Evolutionary conservation across 257 asterid genomes (phyloP).

Genomic region (Nicotiana tomentosiformis): DNA sequence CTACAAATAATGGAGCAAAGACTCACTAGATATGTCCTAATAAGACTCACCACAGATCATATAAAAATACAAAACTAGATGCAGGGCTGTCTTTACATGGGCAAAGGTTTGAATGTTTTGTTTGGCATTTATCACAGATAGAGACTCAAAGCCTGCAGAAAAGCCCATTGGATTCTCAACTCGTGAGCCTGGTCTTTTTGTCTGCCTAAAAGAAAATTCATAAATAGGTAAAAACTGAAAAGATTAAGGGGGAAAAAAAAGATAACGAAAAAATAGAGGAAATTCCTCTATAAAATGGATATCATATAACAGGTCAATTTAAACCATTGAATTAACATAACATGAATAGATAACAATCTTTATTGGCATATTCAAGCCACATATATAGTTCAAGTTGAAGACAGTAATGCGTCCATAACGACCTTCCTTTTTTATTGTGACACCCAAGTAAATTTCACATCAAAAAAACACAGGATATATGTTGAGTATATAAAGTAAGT

Average conservation of each 20-base stretch:
- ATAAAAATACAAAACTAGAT: background rate
- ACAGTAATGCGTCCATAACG: background rate
- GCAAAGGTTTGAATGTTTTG: background rate
- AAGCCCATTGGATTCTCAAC: conserved; percentile 8
- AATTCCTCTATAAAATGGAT: background rate
- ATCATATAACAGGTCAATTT: background rate
- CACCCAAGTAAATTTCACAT: too few species aligned
- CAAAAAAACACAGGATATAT: too few species aligned
- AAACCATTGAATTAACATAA: background rate
- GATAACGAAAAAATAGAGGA: background rate
- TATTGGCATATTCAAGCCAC: background rate
- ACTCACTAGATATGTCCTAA: background rate
- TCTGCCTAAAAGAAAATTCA: background rate
- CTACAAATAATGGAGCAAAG: background rate
- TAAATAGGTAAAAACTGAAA: background rate
- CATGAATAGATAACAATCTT: background rate
- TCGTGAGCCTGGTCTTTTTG: background rate
- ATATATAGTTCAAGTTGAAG: background rate
- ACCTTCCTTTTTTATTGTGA: background rate
- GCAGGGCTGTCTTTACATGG: background rate
- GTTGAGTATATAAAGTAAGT: too few species aligned
- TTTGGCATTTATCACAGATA: conserved; percentile 1
- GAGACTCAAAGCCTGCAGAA: background rate
- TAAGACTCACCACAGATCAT: background rate
- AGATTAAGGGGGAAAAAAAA: background rate